Evolutionary conservation across 2,329 filamentous ascomycete species (phyloP).

Genomic region (Calonectria fujianensis): DNA sequence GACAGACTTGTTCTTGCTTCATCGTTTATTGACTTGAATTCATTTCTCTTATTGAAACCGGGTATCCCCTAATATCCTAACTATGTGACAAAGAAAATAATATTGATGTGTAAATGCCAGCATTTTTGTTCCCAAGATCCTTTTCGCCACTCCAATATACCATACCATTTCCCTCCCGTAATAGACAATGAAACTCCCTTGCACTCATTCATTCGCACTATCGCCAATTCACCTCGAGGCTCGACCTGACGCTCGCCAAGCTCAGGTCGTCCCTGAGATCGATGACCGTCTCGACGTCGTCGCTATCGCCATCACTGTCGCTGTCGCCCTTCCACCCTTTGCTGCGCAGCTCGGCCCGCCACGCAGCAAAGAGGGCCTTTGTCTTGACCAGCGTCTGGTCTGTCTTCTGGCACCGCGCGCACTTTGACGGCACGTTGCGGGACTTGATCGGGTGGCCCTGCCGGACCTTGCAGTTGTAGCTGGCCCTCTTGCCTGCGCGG

Average conservation of each 20-base stretch:
- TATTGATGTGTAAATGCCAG: neutral
- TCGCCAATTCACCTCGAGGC: neutral
- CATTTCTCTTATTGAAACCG: neutral
- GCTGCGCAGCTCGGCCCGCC: constrained; percentile 19
- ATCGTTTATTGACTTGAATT: neutral
- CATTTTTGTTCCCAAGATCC: neutral
- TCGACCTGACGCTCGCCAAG: neutral
- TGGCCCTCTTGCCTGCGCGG: constrained; percentile 20
- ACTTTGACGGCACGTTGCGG: constrained; percentile 46
- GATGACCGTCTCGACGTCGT: neutral
- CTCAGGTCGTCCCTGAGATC: neutral
- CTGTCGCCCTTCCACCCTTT: neutral
- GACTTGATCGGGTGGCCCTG: constrained; percentile 52
- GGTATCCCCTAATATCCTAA: neutral
- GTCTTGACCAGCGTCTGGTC: constrained; percentile 44
- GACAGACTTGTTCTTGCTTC: neutral
- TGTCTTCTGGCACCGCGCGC: constrained; percentile 50
- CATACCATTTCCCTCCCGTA: neutral
- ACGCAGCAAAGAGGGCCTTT: constrained; percentile 36
- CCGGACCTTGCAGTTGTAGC: constrained; percentile 46
- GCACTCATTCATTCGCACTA: too few relatives aligned
- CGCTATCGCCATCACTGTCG: neutral
- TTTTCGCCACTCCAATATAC: neutral
- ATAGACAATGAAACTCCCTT: too few relatives aligned
- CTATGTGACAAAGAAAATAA: neutral